phyloP scores from a whole-genome alignment of 2,329 filamentous ascomycete genomes.

The Plectosphaerella sp. region DNA sequence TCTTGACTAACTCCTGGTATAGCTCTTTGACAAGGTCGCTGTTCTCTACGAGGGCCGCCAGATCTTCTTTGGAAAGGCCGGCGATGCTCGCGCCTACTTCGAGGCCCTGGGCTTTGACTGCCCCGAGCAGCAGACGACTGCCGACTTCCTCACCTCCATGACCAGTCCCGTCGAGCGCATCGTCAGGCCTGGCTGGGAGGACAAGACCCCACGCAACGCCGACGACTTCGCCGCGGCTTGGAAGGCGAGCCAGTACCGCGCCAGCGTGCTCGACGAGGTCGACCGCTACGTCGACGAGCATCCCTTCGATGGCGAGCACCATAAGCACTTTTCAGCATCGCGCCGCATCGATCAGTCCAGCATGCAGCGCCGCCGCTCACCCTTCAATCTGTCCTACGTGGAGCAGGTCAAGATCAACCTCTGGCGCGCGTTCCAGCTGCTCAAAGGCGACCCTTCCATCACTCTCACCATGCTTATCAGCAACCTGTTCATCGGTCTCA shows the following conservation, averaged over 20 bases:
- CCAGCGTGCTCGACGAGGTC: constrained; percentile 51
- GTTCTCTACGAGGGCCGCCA: constrained; percentile 63
- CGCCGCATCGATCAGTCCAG: constrained; percentile 51
- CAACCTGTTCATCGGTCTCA: constrained; percentile 44
- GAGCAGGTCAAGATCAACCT: constrained; percentile 61
- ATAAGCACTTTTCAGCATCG: background rate
- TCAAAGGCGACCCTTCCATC: constrained; percentile 58
- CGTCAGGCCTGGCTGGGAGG: constrained; percentile 52
- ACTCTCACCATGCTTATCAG: constrained; percentile 16
- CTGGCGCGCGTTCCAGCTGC: constrained; percentile 60
- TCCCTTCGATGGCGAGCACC: constrained; percentile 13
- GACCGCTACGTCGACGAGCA: constrained; percentile 1
- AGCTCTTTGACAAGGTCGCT: constrained; percentile 61
- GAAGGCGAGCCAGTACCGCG: constrained; percentile 56
- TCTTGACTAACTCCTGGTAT: constrained; percentile 2
- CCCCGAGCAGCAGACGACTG: constrained; percentile 38
- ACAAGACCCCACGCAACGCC: constrained; percentile 59
- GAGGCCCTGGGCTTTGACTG: constrained; percentile 60
- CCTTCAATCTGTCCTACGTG: constrained; percentile 73
- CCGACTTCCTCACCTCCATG: constrained; percentile 31
- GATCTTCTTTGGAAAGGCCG: constrained; percentile 60
- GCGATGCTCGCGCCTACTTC: constrained; percentile 60
- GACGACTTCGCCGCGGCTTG: constrained; percentile 66
- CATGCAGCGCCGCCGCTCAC: constrained; percentile 63
- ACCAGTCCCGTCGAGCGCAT: constrained; percentile 61